phyloP scores from a whole-genome alignment of 169 alveolate species.

The Theileria parva region DNA sequence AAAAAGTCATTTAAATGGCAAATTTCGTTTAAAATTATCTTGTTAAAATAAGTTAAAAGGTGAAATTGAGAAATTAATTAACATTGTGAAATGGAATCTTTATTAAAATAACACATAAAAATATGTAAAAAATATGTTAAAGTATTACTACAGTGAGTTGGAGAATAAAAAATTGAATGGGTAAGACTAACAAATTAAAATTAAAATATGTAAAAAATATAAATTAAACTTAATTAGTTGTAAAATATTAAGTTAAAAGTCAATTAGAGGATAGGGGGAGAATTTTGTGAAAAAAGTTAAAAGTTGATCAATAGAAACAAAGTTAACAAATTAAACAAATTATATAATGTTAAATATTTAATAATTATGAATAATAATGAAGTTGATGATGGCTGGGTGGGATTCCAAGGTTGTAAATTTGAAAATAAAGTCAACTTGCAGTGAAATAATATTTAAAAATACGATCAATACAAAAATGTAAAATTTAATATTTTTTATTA shows the following conservation, averaged over 20 bases:
- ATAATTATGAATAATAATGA: too few species aligned
- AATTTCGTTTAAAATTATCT: background rate
- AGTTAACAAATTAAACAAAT: too few species aligned
- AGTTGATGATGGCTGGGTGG: background rate
- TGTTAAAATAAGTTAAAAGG: background rate
- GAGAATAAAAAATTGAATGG: background rate
- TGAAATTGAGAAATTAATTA: background rate
- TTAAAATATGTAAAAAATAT: background rate
- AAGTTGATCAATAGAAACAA: background rate
- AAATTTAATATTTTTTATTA: background rate
- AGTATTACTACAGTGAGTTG: too few species aligned
- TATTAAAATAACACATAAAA: background rate
- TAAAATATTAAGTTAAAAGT: background rate
- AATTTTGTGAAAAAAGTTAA: too few species aligned
- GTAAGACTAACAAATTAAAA: background rate
- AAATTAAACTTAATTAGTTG: background rate
- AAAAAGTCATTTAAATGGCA: background rate
- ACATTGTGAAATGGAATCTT: background rate
- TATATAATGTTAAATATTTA: too few species aligned
- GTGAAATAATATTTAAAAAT: background rate
- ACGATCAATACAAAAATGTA: background rate
- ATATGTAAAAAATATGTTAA: background rate
- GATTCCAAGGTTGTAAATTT: background rate
- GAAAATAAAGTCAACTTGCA: too few species aligned
- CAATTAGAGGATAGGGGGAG: background rate